These are phyloP conservation scores for Chalciporus sp. DNA, from an alignment of 1,284 basidiomycete species.

Conservation along the genomic window DNA sequence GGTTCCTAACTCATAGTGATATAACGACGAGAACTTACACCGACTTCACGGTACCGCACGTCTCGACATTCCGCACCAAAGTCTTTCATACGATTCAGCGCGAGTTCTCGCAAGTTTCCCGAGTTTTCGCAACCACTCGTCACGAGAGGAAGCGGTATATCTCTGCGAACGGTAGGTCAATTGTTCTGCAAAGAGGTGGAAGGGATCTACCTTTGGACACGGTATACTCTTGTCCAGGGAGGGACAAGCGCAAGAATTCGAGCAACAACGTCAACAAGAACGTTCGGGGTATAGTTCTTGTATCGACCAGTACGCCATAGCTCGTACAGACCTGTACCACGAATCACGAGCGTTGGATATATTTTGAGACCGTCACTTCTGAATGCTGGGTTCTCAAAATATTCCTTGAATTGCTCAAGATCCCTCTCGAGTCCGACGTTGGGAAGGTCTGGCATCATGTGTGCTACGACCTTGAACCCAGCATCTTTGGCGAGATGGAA, in stretches of 20 bases:
- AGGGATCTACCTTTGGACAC: slow-evolving; percentile 79
- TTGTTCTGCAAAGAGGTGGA: slow-evolving; percentile 4
- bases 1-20: background rate
- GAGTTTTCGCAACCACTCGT: slow-evolving; percentile 97
- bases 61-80: slow-evolving; percentile 98
- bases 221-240: slow-evolving; percentile 98
- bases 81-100: slow-evolving; percentile 97
- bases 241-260: slow-evolving; percentile 96
- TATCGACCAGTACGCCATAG: slow-evolving; percentile 96
- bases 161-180: slow-evolving; percentile 49
- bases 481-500: slow-evolving; percentile 99
- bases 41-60: slow-evolving; percentile 97
- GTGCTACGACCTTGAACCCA: slow-evolving; percentile 98
- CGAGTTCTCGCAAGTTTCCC: slow-evolving; percentile 95
- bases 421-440: slow-evolving; percentile 98
- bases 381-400: slow-evolving; percentile 99
- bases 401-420: slow-evolving; percentile 98
- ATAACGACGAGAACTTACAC: slow-evolving; percentile 56
- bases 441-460: slow-evolving; percentile 98
- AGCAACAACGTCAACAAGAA: slow-evolving; percentile 96
- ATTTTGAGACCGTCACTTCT: slow-evolving; percentile 97
- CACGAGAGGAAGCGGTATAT: slow-evolving; percentile 94
- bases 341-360: slow-evolving; percentile 97
- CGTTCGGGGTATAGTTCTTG: slow-evolving; percentile 99
- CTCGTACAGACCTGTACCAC: slow-evolving; percentile 97